Evolutionary conservation across 139 green algal species (phyloP), one percentile per base, ranked within the genome.

Genomic region (Chlorella ohadii): DNA sequence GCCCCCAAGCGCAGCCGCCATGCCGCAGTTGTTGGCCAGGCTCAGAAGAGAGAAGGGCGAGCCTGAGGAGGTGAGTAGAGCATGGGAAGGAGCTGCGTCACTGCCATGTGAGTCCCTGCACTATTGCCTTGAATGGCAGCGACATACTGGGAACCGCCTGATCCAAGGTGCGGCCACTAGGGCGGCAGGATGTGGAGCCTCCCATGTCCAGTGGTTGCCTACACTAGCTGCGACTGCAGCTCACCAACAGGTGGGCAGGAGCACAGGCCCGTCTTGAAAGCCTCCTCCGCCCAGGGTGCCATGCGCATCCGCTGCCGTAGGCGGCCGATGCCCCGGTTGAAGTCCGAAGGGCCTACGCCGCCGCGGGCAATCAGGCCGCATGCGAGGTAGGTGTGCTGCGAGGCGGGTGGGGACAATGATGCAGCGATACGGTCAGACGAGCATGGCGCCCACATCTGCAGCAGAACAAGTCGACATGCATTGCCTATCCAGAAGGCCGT

Each of bases 221-320:
- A 3, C 15, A 22, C 51, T 19, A 13, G 51, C 51, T 23, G 11
- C 15, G 12, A 23, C 2, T 22, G 51, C 51, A 59, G 59, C 73
- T 51, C n/a, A 85, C 83, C 92, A 72, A 94, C 91, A 25, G 92
- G 94, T 0, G 93, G 90, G 44, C 84, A 84, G 73, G 47, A 84
- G 87, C 93, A 96, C 47, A 96, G 87, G 39, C 91, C 93, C 28
- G 95, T 87, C 87, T 96, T 96, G 88, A 96, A 96, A 1, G 88
- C 91, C 77, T 97, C 92, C 57, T 65, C 78, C 85, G 96, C 95
- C 94, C 94, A 97, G 85, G 92, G 89, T 33, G 91, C 92, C 90
- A 97, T 94, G 13, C 79, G 76, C 56, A 96, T 78, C 13, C 77
- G 86, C 34, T 88, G 85, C 72, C 87, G 88, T 36, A 98, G 68